Evolutionary conservation across 2,329 filamentous ascomycete genomes (phyloP), one percentile per base, ranked within the genome.

Genomic region (Coniochaeta prunicola): DNA sequence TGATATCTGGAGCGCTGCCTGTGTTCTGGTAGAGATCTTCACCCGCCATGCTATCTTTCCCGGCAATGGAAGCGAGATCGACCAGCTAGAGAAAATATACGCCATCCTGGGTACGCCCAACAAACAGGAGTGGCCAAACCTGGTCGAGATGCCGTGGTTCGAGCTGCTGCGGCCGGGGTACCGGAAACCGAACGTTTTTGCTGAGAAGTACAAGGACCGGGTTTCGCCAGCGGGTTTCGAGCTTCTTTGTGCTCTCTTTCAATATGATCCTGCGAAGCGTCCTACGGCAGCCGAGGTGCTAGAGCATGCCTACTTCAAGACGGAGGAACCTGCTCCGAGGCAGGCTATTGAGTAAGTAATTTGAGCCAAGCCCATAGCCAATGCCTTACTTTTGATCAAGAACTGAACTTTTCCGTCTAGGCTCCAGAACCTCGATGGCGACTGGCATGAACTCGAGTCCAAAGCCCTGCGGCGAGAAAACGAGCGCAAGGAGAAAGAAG

Each of bases 401-500:
- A n/a, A n/a, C n/a, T n/a, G n/a, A n/a, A n/a, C n/a, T n/a, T n/a
- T n/a, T n/a, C n/a, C n/a, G n/a, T n/a, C n/a, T 62, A 90, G 89
- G 68, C 82, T 99, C 56, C 86, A 88, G 60, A 79, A 87, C 55
- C 81, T 99, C 31, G 85, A 94, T 66, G 94, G 94, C 24, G 94
- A 99, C 67, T 99, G 94, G 94, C 94, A 99, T 70, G 94, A 99
- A 71, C 96, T 97, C 68, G 94, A 99, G 76, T 96, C 91, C 59
- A 99, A 99, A 76, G 92, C 92, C 17, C 80, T 96, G 28, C 83
- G 94, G 33, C 94, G 94, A 65, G 92, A 97, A 72, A 93, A 92
- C 66, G 91, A 94, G 71, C 84, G 84, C 58, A 80, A 78, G 61
- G 81, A 84, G 30, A 76, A 79, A 59, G 81, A 84, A 58, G 80